Percentiles rank a stretch among this genome's conserved stretches.
These are phyloP conservation scores for Thermothelomyces thermophilus DNA, from an alignment of 2,329 filamentous ascomycete genomes.

Conservation along the genomic window DNA sequence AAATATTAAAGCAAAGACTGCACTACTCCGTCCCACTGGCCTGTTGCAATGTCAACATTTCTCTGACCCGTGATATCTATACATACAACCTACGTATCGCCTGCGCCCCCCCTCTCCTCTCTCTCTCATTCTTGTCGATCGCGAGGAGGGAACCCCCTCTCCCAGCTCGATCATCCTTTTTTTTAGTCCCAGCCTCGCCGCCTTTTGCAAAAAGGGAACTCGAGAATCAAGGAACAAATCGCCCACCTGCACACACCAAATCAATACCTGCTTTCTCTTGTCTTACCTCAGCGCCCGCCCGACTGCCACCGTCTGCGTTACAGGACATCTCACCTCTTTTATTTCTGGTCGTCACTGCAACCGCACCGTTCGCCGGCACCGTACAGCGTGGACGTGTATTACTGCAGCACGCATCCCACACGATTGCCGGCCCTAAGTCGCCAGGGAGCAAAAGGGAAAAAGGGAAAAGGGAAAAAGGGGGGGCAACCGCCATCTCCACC, in stretches of 20 bases:
- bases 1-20: background rate
- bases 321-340: background rate
- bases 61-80: no score
- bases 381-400: no score
- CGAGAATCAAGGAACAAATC: background rate
- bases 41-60: no score
- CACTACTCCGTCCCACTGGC: background rate
- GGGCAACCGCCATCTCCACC: no score
- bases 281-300: no score
- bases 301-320: background rate
- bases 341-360: slow-evolving; percentile 9
- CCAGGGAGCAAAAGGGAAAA: no score
- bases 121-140: no score
- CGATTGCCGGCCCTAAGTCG: background rate
- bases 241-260: no score
- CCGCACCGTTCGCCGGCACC: slow-evolving; percentile 5
- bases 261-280: no score
- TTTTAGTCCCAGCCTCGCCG: background rate
- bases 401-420: slow-evolving; percentile 9
- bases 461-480: background rate
- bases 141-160: background rate
- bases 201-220: background rate
- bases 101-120: no score
- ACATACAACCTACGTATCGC: no score
- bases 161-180: background rate